A percentile compares a stretch with the other conserved stretches of the same genome.
These are phyloP conservation scores for Penicillium sp. DNA, from an alignment of 2,329 filamentous ascomycete species.

Conservation along the genomic window DNA sequence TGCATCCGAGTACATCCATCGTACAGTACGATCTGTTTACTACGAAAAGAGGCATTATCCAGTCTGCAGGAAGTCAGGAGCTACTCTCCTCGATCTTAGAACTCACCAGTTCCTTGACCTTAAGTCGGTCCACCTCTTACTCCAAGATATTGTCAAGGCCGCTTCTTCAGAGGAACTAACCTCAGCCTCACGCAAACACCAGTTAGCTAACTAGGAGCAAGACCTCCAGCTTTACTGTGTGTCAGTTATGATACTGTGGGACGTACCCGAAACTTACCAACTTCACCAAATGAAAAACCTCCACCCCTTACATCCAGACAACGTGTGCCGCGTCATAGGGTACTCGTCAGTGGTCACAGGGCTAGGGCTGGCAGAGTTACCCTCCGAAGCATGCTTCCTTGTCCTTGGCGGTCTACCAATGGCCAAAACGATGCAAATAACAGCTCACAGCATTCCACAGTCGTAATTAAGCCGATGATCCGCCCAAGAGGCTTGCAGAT, in stretches of 20 bases:
- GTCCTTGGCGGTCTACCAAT: background rate
- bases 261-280: too few relatives aligned
- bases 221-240: too few relatives aligned
- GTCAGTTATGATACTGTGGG: background rate
- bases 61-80: too few relatives aligned
- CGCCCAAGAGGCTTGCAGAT: background rate
- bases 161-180: too few relatives aligned
- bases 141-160: too few relatives aligned
- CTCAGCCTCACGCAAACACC: too few relatives aligned
- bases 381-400: background rate
- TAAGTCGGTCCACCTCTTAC: too few relatives aligned
- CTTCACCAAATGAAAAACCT: background rate
- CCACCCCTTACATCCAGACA: background rate
- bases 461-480: background rate
- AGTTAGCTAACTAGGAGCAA: background rate
- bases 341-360: background rate
- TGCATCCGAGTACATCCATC: too few relatives aligned
- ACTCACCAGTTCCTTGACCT: too few relatives aligned
- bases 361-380: background rate
- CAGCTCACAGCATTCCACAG: background rate
- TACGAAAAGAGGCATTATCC: too few relatives aligned
- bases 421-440: background rate
- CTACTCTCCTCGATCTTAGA: too few relatives aligned
- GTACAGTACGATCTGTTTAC: too few relatives aligned
- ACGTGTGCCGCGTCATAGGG: background rate